Conservation (phyloP, 2,329 filamentous ascomycete species). For the Lecanicillium sp. region DNA sequence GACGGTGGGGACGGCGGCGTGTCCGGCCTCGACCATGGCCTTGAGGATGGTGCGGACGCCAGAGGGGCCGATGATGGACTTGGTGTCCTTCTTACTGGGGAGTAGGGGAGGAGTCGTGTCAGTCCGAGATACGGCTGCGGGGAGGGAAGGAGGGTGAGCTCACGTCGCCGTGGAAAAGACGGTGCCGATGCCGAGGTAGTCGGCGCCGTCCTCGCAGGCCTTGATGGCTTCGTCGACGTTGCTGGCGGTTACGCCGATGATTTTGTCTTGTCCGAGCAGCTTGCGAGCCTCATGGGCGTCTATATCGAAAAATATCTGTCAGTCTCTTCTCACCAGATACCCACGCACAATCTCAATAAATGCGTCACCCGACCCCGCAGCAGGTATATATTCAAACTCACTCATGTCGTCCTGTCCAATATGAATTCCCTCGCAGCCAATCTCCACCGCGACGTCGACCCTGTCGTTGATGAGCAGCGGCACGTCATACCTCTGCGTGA, state of each 20-base stretch:
- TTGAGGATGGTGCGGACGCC: conserved; percentile 50
- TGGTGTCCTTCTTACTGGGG: conserved; percentile 75
- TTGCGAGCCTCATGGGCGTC: conserved; percentile 50
- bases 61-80: conserved; percentile 52
- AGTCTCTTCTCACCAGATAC: background rate
- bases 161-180: conserved; percentile 80
- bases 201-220: conserved; percentile 70
- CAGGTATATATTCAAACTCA: conserved; percentile 30
- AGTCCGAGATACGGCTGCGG: no score
- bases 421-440: conserved; percentile 87
- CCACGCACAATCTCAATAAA: background rate
- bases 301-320: conserved; percentile 11
- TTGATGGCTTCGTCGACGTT: conserved; percentile 64
- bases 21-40: conserved; percentile 45
- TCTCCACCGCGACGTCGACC: conserved; percentile 78
- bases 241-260: conserved; percentile 85
- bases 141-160: conserved; percentile 22
- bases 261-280: conserved; percentile 68
- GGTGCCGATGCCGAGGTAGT: conserved; percentile 88
- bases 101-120: conserved; percentile 13
- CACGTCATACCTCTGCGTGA: conserved; percentile 62
- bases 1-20: conserved; percentile 54
- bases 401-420: conserved; percentile 92
- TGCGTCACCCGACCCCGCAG: background rate
- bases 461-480: conserved; percentile 91